Conservation (phyloP, 2,329 filamentous ascomycete genomes). For the Pseudocercospora pini-densiflorae region DNA sequence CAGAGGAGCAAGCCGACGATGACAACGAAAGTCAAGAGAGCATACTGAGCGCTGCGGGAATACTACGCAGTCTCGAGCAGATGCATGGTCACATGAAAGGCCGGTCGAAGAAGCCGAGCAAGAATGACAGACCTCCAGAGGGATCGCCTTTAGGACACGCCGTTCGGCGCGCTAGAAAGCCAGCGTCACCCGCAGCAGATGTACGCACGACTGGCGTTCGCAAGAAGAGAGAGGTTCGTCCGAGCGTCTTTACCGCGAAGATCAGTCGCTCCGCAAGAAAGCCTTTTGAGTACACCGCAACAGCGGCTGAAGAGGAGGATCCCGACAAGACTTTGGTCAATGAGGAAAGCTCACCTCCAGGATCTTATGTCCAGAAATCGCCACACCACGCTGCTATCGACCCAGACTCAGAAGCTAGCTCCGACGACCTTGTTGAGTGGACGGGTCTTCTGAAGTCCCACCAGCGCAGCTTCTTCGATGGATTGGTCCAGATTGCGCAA, state of each 20-base stretch:
- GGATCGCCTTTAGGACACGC: neutral
- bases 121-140: neutral
- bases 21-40: neutral
- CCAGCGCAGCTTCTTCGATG: slow-evolving; percentile 45
- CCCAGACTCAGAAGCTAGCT: neutral
- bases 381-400: neutral
- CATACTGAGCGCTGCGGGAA: neutral
- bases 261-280: neutral
- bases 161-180: neutral
- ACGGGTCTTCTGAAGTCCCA: slow-evolving; percentile 44
- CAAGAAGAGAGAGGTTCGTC: neutral
- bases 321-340: slow-evolving; percentile 16
- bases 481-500: slow-evolving; percentile 46
- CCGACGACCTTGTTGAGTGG: slow-evolving; percentile 42
- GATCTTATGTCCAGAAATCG: neutral
- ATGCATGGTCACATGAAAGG: neutral
- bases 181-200: neutral
- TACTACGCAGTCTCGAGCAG: neutral
- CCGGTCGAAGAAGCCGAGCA: neutral
- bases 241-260: neutral
- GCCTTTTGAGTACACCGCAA: neutral
- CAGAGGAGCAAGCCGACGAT: neutral
- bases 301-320: slow-evolving; percentile 12
- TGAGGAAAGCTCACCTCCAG: neutral
- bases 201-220: neutral